Conservation (phyloP, 192 early-diverging fungal genomes). For the Entophlyctis luteolus region DNA sequence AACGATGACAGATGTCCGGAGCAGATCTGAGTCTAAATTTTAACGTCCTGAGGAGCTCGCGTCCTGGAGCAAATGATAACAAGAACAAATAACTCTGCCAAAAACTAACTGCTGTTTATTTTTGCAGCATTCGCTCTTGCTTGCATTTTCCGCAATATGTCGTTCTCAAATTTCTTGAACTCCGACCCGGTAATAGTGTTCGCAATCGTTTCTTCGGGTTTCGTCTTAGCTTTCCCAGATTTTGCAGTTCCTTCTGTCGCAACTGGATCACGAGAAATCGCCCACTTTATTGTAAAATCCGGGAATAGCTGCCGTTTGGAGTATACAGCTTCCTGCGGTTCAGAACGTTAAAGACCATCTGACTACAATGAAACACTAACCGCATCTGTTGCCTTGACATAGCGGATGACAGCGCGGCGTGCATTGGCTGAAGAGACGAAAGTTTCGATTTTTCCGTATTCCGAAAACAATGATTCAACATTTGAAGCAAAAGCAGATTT, state of each 20-base stretch:
- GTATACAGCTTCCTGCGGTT: constrained; percentile 5
- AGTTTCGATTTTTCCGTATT: constrained; percentile 11
- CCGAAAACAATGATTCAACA: constrained; percentile 1
- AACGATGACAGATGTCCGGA: no score
- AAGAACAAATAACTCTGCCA: no score
- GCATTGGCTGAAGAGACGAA: background rate
- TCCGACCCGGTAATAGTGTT: constrained; percentile 4
- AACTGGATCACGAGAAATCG: background rate
- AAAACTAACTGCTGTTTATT: no score
- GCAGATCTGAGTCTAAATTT: no score
- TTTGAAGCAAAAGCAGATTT: background rate
- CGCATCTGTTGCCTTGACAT: constrained; percentile 11
- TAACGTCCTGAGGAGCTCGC: no score
- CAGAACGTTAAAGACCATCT: background rate
- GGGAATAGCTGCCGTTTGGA: constrained; percentile 8
- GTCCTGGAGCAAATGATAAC: no score
- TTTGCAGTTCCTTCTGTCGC: background rate
- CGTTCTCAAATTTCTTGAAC: background rate
- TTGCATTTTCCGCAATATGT: constrained; percentile 6
- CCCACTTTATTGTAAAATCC: constrained; percentile 5
- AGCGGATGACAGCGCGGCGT: background rate
- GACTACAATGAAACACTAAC: background rate
- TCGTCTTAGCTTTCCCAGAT: background rate
- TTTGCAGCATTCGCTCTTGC: background rate
- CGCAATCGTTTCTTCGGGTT: background rate